Evolutionary conservation across 768 basidiomycete genomes (phyloP), one percentile per base, ranked within the genome.

Genomic region (Boletus huronensis): DNA sequence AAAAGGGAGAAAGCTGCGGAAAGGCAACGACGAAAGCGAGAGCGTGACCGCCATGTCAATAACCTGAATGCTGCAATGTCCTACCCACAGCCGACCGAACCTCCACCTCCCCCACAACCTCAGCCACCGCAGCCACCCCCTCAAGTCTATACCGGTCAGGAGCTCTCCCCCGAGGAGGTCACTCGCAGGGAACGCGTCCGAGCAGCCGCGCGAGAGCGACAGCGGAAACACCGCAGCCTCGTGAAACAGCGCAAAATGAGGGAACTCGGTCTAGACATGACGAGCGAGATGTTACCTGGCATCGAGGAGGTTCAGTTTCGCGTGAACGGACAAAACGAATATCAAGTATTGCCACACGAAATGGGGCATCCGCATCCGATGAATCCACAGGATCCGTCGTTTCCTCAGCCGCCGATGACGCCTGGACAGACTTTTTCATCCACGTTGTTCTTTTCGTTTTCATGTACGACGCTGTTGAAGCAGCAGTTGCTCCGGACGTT

Each of bases 1-100:
- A 92, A 92, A 69, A 82, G 90, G 61, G 88, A 90, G 78, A 91
- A 92, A 70, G 90, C 90, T 1, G 88, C 91, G 39, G 90, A 92
- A 69, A 78, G 90, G 56, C 90, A 93, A 69, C 82, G 90, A 44
- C 70, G 88, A 58, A 93, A 93, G 69, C 84, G 90, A 47, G 90
- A 90, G 73, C 81, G 88, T 64, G 79, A 79, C 70, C 73, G 79
- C 44, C 74, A 76, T 64, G 75, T 73, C 31, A 71, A 72, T 60
- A 67, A 66, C 54, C 7, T 72, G 50, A 72, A 71, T 56, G 78
- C 76, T 39, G 73, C 77, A 48, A 75, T 79, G 68, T 63, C 75
- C 55, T 76, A 74, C 58, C 62, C 74, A 51, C 66, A 67, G 44
- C 64, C 68, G 43, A 64, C 64, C 35, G 68, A 74, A 39, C 69